Evolutionary conservation across 495 filamentous ascomycete genomes (phyloP).

Genomic region (Penicillium coffeae): DNA sequence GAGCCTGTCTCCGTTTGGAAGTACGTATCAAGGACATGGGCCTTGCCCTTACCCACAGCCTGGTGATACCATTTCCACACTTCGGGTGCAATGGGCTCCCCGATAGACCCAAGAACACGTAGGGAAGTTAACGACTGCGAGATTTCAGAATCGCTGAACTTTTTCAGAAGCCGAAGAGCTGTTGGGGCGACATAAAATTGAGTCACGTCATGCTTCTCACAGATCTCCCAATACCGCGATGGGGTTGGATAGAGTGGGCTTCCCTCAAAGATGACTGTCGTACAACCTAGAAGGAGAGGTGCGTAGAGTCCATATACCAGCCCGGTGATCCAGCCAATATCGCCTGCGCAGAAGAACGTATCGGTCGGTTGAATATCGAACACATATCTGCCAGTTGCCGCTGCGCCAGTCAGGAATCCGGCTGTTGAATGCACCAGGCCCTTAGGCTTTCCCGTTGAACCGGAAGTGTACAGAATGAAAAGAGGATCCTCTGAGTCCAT

Average conservation of each 20-base stretch:
- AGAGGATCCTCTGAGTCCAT: constrained; percentile 94
- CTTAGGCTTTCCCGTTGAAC: constrained; percentile 97
- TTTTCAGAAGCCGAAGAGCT: constrained; percentile 87
- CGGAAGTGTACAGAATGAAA: constrained; percentile 96
- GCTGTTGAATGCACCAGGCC: constrained; percentile 97
- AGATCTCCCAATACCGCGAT: constrained; percentile 98
- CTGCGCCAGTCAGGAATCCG: constrained; percentile 89
- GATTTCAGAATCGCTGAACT: constrained; percentile 87
- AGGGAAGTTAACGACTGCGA: constrained; percentile 84
- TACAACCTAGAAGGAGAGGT: constrained; percentile 84
- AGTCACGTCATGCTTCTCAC: constrained; percentile 89
- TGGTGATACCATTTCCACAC: constrained; percentile 99
- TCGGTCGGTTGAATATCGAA: constrained; percentile 96
- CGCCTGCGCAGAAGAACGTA: constrained; percentile 93
- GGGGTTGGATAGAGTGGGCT: constrained; percentile 97
- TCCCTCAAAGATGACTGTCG: constrained; percentile 98
- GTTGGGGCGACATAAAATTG: constrained; percentile 99
- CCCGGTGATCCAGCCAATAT: constrained; percentile 99
- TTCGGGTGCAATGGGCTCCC: constrained; percentile 96
- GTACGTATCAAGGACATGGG: constrained; percentile 96
- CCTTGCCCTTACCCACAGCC: constrained; percentile 87
- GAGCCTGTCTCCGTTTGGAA: constrained; percentile 99
- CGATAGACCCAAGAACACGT: constrained; percentile 90
- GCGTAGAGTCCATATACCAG: constrained; percentile 99
- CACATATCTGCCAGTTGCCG: constrained; percentile 93